phyloP scores from a whole-genome alignment of 768 basidiomycete genomes.

The Strobilomyces confusus region DNA sequence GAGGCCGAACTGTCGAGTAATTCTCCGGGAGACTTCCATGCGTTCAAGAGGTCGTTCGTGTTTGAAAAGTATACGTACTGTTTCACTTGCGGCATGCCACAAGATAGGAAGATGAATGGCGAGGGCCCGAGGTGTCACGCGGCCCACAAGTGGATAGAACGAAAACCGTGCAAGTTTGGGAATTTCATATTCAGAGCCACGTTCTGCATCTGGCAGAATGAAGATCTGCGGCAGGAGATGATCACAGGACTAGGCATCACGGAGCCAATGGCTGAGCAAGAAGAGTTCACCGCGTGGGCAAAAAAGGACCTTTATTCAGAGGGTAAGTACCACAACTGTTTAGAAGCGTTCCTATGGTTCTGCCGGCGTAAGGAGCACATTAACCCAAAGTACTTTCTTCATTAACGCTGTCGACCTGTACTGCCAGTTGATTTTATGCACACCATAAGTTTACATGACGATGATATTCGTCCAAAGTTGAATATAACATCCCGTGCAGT shows the following conservation, averaged over 20 bases:
- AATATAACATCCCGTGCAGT: no score
- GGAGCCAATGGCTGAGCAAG: background rate
- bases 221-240: background rate
- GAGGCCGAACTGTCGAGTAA: background rate
- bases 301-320: background rate
- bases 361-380: background rate
- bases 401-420: no score
- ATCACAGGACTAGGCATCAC: background rate
- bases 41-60: background rate
- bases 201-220: background rate
- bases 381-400: background rate
- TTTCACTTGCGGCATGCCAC: background rate
- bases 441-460: no score
- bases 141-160: background rate
- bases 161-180: background rate
- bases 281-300: constrained; percentile 1
- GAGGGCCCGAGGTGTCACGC: background rate
- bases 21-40: background rate
- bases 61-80: background rate
- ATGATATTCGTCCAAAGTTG: no score
- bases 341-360: constrained; percentile 10
- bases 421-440: no score
- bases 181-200: background rate
- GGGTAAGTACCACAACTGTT: constrained; percentile 3
- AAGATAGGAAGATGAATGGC: background rate